phyloP scores from a whole-genome alignment of 192 early-diverging fungal species.

The Coemansia sp. region DNA sequence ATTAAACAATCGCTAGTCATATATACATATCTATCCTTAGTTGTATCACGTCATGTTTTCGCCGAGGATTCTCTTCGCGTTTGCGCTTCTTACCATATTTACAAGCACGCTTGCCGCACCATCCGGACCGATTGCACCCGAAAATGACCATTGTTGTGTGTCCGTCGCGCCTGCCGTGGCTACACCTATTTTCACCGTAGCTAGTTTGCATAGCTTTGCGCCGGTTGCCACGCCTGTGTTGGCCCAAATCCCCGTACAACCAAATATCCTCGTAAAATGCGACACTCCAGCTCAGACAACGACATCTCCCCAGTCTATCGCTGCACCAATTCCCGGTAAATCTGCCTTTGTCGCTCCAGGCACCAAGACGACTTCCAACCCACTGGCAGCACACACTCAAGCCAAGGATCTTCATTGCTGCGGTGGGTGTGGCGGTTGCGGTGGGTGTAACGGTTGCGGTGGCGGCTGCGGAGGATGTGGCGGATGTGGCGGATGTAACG shows the following conservation, averaged over 20 bases:
- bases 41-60: background rate
- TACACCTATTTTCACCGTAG: background rate
- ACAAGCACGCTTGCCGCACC: background rate
- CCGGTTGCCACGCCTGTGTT: background rate
- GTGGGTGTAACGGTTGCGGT: constrained; percentile 17
- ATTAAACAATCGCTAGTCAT: background rate
- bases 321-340: background rate
- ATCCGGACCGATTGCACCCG: background rate
- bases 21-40: background rate
- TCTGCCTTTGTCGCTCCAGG: background rate
- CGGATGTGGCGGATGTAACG: constrained; percentile 16
- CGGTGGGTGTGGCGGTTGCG: constrained; percentile 21
- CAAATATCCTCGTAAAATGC: constrained; percentile 9
- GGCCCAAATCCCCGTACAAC: background rate
- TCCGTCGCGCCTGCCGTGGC: background rate
- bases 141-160: background rate
- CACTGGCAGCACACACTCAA: background rate
- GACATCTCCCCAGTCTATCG: background rate
- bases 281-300: background rate
- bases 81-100: background rate
- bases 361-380: background rate
- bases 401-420: constrained; percentile 40
- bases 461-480: constrained; percentile 12
- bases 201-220: background rate
- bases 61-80: background rate